phyloP scores from a whole-genome alignment of 257 asterid genomes.

The Echium plantagineum region DNA sequence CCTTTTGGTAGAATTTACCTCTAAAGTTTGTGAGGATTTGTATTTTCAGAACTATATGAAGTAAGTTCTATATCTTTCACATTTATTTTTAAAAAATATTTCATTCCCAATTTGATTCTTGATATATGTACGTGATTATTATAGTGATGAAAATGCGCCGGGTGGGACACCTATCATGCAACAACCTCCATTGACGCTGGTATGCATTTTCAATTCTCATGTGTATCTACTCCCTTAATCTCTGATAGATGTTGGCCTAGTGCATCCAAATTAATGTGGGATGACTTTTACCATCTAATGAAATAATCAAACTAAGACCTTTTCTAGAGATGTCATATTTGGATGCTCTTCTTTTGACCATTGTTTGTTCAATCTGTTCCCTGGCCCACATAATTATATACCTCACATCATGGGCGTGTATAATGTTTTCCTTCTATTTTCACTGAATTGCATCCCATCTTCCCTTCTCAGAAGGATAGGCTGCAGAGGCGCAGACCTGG shows the following conservation, averaged over 20 bases:
- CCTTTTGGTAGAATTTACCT: conserved; percentile 53
- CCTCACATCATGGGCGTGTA: neutral
- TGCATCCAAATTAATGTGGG: too few species aligned
- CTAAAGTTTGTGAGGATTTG: conserved; percentile 87
- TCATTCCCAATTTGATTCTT: neutral
- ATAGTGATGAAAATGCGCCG: conserved; percentile 91
- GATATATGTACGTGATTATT: conserved; percentile 11
- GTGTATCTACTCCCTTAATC: neutral
- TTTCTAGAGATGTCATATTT: too few species aligned
- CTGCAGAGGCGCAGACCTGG: conserved; percentile 63
- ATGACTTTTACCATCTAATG: neutral
- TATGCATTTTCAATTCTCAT: conserved; percentile 15
- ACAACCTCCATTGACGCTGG: conserved; percentile 47
- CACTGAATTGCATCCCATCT: conserved; percentile 6
- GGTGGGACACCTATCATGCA: conserved; percentile 94
- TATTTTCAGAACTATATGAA: conserved; percentile 86
- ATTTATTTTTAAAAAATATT: neutral
- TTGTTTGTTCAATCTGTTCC: neutral
- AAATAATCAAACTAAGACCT: too few species aligned
- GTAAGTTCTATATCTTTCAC: conserved; percentile 33
- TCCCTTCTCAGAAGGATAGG: conserved; percentile 61
- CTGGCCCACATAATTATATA: neutral
- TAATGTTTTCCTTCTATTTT: neutral
- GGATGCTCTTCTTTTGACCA: neutral
- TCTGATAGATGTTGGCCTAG: neutral